phyloP scores from a whole-genome alignment of 2,329 filamentous ascomycete genomes.

The Botryotinia convoluta region DNA sequence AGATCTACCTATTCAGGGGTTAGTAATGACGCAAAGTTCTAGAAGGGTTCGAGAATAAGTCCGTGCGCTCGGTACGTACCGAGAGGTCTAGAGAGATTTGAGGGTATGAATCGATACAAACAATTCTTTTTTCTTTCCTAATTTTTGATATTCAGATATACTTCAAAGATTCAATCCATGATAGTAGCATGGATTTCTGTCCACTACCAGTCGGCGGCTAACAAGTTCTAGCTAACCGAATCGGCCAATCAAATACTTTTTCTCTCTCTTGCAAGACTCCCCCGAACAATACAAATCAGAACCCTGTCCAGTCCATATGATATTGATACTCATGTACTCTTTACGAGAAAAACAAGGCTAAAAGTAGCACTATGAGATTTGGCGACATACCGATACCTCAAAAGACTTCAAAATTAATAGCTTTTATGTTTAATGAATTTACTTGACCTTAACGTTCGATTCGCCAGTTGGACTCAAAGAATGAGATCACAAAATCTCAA shows the following conservation, averaged over 20 bases:
- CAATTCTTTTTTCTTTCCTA: background rate
- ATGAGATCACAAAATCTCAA: too few relatives aligned
- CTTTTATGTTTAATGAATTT: too few relatives aligned
- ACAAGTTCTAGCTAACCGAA: background rate
- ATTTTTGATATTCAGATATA: fast-evolving
- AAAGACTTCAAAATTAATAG: too few relatives aligned
- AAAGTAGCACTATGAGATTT: too few relatives aligned
- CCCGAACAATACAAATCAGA: fast-evolving
- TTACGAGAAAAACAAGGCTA: too few relatives aligned
- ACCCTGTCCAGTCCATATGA: background rate
- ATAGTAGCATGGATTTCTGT: background rate
- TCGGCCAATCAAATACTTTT: background rate
- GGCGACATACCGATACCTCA: too few relatives aligned
- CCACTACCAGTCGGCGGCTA: background rate
- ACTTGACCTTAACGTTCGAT: too few relatives aligned
- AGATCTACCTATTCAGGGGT: background rate
- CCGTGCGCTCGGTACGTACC: background rate
- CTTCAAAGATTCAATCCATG: background rate
- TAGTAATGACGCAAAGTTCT: background rate
- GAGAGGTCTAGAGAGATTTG: background rate
- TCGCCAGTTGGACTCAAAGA: too few relatives aligned
- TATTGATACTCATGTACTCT: background rate
- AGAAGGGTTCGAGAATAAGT: background rate
- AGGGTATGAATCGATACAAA: background rate
- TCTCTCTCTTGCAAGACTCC: background rate